Base-by-base conservation (phyloP, 306 rosid genomes). In the Dryas octopetala region DNA sequence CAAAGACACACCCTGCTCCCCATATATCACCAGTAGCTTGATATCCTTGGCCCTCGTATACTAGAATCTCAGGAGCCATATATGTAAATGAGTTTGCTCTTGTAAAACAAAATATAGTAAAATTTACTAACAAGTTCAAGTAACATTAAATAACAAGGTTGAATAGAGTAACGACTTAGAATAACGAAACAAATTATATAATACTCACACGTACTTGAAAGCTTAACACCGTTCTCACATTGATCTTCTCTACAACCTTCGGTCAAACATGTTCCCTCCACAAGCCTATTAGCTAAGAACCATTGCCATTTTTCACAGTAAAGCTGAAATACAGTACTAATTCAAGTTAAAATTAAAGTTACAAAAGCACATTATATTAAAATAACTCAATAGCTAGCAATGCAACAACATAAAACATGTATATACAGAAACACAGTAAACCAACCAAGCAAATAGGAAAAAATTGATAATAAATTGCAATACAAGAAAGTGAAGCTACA, bases 181-280 rank as follows among this genome's bases (percentile, higher is more conserved):
- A 23, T 23, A 23, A 23, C 23, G 1, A 23, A 23, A 23, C 23
- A 23, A 23, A 23, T 0, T 23, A 23, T 23, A 23, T 23, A 23
- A 23, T 23, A 23, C 23, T 23, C 23, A 23, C 60, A 90, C 19
- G 19, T 19, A 19, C 19, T 19, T 0, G 23, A 83, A 77, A 95
- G 97, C 79, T 95, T 88, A 54, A 97, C 96, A 70, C 98, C 91
- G 76, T 95, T 90, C 73, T 95, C 98, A 79, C 98, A 95, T 62
- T 95, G 98, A 73, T 95, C 98, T 43, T 97, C 97, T 58, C 97
- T 93, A 23, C 98, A 95, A 9, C 90, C 91, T 2, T 61, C 85
- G 19, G 91, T 87, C 1, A 97, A 97, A 74, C 98, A 95, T 69
- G 66, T 76, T 61, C 98, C 97, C 88, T 95, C 98, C 83, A 95